These are phyloP conservation scores for Fusarium sp. DNA, from an alignment of 2,329 filamentous ascomycete species.

Conservation along the genomic window DNA sequence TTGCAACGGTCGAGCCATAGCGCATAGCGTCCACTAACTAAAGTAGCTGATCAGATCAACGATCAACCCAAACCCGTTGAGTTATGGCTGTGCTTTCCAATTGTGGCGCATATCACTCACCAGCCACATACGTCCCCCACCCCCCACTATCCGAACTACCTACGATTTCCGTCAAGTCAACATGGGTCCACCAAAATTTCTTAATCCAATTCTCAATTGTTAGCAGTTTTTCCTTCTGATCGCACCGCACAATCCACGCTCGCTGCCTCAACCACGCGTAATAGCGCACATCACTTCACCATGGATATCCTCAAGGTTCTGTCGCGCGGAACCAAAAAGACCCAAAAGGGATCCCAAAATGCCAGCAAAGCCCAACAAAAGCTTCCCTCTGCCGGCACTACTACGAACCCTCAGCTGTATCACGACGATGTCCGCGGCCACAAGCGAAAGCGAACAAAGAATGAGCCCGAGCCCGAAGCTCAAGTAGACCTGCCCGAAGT, in stretches of 20 bases:
- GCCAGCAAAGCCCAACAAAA: slow-evolving; percentile 54
- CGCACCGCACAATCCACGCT: slow-evolving; percentile 17
- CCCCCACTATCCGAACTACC: slow-evolving; percentile 40
- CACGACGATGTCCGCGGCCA: slow-evolving; percentile 66
- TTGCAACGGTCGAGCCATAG: slow-evolving; percentile 13
- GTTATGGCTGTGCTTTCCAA: neutral
- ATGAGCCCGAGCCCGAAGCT: slow-evolving; percentile 51
- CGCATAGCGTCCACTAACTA: slow-evolving; percentile 2
- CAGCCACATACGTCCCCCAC: slow-evolving; percentile 23
- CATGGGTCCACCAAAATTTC: slow-evolving; percentile 47
- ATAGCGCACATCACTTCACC: neutral
- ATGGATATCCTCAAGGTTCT: slow-evolving; percentile 83
- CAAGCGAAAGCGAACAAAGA: slow-evolving; percentile 67
- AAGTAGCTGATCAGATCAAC: neutral
- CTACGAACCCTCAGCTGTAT: slow-evolving; percentile 76
- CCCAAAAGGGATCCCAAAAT: slow-evolving; percentile 53
- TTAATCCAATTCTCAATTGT: slow-evolving; percentile 32
- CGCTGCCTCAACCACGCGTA: slow-evolving; percentile 12
- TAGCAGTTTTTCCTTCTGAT: slow-evolving; percentile 32
- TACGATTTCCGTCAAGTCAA: slow-evolving; percentile 9
- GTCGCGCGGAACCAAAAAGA: slow-evolving; percentile 75
- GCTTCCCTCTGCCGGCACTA: slow-evolving; percentile 74
- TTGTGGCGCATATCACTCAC: neutral
- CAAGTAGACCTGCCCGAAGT: slow-evolving; percentile 59
- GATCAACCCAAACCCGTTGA: neutral